Conservation (phyloP, 1,284 basidiomycete genomes). For the Ganoderma boninense region DNA sequence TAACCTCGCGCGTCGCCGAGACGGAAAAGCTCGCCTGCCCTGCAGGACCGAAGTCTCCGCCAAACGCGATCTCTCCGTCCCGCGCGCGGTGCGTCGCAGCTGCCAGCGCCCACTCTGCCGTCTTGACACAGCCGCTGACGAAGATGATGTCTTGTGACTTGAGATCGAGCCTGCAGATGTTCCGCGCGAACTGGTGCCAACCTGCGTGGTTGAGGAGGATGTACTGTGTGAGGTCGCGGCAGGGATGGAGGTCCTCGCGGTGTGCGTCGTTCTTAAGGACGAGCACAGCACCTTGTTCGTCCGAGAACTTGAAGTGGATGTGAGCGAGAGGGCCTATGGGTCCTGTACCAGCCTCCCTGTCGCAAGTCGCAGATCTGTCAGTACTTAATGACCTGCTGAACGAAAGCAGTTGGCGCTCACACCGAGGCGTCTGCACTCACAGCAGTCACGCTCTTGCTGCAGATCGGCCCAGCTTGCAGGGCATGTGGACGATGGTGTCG, state of each 20-base stretch:
- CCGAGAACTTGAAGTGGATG: slow-evolving; percentile 29
- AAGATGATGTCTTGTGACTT: slow-evolving; percentile 31
- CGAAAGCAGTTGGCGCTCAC: not conserved
- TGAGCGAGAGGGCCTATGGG: slow-evolving; percentile 6
- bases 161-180: slow-evolving; percentile 22
- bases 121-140: slow-evolving; percentile 34
- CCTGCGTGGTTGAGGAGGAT: slow-evolving; percentile 25
- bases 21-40: slow-evolving; percentile 25
- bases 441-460: slow-evolving; percentile 21
- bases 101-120: slow-evolving; percentile 35
- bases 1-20: not conserved
- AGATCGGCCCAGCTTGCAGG: slow-evolving; percentile 4
- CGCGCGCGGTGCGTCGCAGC: slow-evolving; percentile 27
- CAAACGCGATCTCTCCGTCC: slow-evolving; percentile 27
- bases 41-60: slow-evolving; percentile 16
- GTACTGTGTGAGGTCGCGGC: slow-evolving; percentile 12
- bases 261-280: slow-evolving; percentile 27
- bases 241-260: slow-evolving; percentile 23
- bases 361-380: not conserved
- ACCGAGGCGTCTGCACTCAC: slow-evolving; percentile 4
- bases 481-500: slow-evolving; percentile 6
- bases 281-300: slow-evolving; percentile 33
- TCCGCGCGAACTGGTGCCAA: slow-evolving; percentile 31
- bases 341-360: slow-evolving; percentile 3
- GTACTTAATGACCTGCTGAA: too few relatives aligned